Conservation (phyloP, 2,329 filamentous ascomycete genomes). For the Cytospora mali region DNA sequence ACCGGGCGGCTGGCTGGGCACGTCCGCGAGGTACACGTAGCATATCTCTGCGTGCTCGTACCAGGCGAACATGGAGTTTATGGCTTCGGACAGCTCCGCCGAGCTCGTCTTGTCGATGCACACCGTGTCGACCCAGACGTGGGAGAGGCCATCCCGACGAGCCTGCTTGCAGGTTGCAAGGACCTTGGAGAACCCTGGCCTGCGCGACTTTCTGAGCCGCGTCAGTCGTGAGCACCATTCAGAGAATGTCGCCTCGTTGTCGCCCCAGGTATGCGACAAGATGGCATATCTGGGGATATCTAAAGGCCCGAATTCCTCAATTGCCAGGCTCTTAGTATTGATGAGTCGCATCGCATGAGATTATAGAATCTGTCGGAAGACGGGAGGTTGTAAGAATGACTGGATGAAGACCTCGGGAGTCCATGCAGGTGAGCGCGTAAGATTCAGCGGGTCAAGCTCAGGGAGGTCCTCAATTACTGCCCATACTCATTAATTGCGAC, state of each 20-base stretch:
- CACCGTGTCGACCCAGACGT: slow-evolving; percentile 43
- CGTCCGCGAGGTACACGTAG: slow-evolving; percentile 40
- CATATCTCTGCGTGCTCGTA: slow-evolving; percentile 36
- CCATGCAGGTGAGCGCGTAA: background rate
- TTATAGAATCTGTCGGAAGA: background rate
- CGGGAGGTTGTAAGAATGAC: background rate
- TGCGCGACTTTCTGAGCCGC: slow-evolving; percentile 31
- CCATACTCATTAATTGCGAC: too few relatives aligned
- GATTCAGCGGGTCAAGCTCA: background rate
- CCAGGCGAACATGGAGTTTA: slow-evolving; percentile 43
- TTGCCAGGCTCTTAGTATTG: slow-evolving; percentile 38
- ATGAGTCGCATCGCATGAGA: slow-evolving; percentile 40
- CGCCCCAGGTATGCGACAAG: slow-evolving; percentile 43
- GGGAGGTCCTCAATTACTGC: background rate
- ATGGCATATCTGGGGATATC: slow-evolving; percentile 40
- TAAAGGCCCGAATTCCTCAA: slow-evolving; percentile 37
- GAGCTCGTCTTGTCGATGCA: slow-evolving; percentile 43
- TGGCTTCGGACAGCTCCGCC: slow-evolving; percentile 40
- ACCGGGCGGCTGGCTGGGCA: slow-evolving; percentile 23
- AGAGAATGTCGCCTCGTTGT: slow-evolving; percentile 39
- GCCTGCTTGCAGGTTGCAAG: slow-evolving; percentile 37
- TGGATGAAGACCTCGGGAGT: background rate
- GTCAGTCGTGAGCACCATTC: slow-evolving; percentile 34
- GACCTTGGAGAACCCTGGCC: slow-evolving; percentile 40
- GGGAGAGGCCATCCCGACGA: slow-evolving; percentile 31